phyloP scores from a whole-genome alignment of 352 stramenopile species.

The Phytopythium chamaehyphon region DNA sequence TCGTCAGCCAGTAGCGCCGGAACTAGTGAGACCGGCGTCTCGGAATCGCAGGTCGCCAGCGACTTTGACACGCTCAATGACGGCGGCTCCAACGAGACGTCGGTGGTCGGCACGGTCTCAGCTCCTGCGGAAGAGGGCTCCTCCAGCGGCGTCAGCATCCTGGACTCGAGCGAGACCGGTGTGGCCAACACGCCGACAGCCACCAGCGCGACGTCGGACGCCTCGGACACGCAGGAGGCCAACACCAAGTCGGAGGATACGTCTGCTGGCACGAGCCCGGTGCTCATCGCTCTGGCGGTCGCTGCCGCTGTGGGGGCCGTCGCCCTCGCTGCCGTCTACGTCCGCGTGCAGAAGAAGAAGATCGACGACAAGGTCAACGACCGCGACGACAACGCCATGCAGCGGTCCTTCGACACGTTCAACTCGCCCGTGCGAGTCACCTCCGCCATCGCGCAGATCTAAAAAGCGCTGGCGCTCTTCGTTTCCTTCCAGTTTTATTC shows the following conservation, averaged over 20 bases:
- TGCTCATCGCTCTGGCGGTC: slow-evolving; percentile 6
- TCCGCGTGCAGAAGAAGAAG: slow-evolving; percentile 10
- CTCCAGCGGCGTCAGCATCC: slow-evolving; percentile 20
- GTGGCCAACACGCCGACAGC: slow-evolving; percentile 15
- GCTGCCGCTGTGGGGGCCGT: slow-evolving; percentile 4
- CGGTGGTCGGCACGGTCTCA: slow-evolving; percentile 1
- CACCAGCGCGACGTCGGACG: slow-evolving; percentile 5
- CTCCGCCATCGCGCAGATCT: slow-evolving; percentile 30
- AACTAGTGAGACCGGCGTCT: neutral
- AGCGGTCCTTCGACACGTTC: slow-evolving; percentile 6
- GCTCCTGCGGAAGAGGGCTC: slow-evolving; percentile 11
- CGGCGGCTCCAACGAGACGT: slow-evolving; percentile 5
- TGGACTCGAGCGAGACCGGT: slow-evolving; percentile 22
- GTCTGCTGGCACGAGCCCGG: slow-evolving; percentile 1
- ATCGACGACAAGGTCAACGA: slow-evolving; percentile 14
- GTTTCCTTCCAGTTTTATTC: neutral
- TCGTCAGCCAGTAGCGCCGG: neutral
- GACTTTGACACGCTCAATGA: slow-evolving; percentile 9
- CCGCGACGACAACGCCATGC: slow-evolving; percentile 7
- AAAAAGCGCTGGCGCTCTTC: slow-evolving; percentile 6
- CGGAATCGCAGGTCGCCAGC: neutral
- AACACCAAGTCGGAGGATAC: slow-evolving; percentile 12
- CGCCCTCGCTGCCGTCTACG: slow-evolving; percentile 5
- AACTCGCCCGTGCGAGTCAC: slow-evolving; percentile 18
- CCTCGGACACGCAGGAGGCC: slow-evolving; percentile 5